Conservation (phyloP, 768 basidiomycete genomes). For the Hemileccinum impolitum region DNA sequence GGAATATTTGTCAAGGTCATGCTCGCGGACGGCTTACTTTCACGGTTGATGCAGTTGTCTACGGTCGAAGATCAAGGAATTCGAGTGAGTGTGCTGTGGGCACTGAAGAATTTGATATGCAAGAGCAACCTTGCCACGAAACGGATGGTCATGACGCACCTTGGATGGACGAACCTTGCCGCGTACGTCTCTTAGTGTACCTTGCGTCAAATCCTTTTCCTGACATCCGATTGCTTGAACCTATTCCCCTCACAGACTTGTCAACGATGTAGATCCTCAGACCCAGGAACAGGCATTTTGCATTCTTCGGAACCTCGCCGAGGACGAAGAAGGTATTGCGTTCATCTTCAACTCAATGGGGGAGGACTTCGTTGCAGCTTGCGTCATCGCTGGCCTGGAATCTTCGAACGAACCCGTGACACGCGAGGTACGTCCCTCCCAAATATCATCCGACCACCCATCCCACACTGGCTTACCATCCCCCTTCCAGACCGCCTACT, state of each 20-base stretch:
- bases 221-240: neutral
- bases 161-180: slow-evolving; percentile 63
- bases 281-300: slow-evolving; percentile 72
- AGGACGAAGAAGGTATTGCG: slow-evolving; percentile 60
- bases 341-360: slow-evolving; percentile 57
- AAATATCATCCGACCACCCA: too few species aligned
- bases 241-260: slow-evolving; percentile 43
- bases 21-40: slow-evolving; percentile 64
- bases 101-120: slow-evolving; percentile 76
- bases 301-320: slow-evolving; percentile 64
- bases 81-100: slow-evolving; percentile 77
- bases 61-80: slow-evolving; percentile 52
- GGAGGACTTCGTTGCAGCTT: slow-evolving; percentile 40
- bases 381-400: slow-evolving; percentile 47
- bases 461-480: neutral
- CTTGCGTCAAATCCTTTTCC: neutral
- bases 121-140: slow-evolving; percentile 62
- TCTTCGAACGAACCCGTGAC: slow-evolving; percentile 52
- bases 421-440: slow-evolving; percentile 40
- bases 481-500: slow-evolving; percentile 48
- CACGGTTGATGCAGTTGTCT: slow-evolving; percentile 59
- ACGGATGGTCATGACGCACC: slow-evolving; percentile 56
- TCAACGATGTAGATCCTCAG: slow-evolving; percentile 48
- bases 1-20: slow-evolving; percentile 43
- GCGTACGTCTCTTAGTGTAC: slow-evolving; percentile 39